phyloP scores from a whole-genome alignment of 148 eudicot species.

The Bassia scoparia region DNA sequence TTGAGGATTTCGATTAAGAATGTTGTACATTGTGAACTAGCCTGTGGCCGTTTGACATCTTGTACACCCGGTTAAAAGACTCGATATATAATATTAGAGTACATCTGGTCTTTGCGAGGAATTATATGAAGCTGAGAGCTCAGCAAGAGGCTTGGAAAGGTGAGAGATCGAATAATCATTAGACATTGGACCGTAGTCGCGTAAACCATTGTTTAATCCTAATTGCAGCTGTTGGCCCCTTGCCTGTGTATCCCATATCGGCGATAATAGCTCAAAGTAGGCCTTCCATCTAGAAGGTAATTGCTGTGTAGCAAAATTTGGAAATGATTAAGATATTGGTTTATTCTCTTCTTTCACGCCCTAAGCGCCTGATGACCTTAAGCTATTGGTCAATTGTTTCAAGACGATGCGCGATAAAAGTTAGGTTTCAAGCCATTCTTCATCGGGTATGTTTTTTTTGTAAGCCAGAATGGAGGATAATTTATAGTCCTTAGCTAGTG shows the following conservation, averaged over 20 bases:
- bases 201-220: no score
- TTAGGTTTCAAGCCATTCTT: not conserved
- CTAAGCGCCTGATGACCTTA: not conserved
- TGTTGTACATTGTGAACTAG: not conserved
- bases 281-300: not conserved
- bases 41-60: no score
- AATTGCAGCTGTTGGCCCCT: conserved; percentile 59
- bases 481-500: conserved; percentile 7
- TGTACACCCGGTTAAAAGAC: no score
- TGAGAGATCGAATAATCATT: conserved; percentile 69
- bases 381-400: not conserved
- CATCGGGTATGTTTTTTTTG: conserved; percentile 17
- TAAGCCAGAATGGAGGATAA: conserved; percentile 21
- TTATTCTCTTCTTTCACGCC: conserved; percentile 18
- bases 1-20: not conserved
- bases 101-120: conserved; percentile 39
- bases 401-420: not conserved
- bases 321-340: conserved; percentile 7
- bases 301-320: not conserved
- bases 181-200: conserved; percentile 66
- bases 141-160: conserved; percentile 60
- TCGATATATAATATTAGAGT: not conserved
- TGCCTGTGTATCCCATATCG: conserved; percentile 48
- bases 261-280: conserved; percentile 39
- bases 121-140: conserved; percentile 63